Evolutionary conservation across 2,329 filamentous ascomycete genomes (phyloP), one percentile per base, ranked within the genome.

Genomic region (Pyrenophora tritici-repentis): DNA sequence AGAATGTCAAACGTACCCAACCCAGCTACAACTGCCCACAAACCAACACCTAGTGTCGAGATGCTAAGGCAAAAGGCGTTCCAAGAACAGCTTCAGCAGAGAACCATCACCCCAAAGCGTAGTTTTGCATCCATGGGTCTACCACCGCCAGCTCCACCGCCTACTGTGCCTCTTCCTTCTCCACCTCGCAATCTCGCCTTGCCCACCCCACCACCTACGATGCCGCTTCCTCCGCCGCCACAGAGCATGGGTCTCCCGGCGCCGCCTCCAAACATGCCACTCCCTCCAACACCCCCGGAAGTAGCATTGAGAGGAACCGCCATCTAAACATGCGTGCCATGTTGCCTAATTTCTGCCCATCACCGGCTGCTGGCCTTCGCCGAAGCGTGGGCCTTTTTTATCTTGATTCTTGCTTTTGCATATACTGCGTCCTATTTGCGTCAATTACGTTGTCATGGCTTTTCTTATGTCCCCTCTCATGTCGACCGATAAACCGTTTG

Each of bases 81-180:
- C 7, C 42, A 51, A 13, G 56, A 55, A 13, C 52, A 51, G 17
- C 26, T 17, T 16, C 56, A 55, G 9, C 45, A 55, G 9, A 66
- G 63, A 33, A 49, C 43, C 6, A 55, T 65, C 36, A 63, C 46
- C 61, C 50, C 65, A 58, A 53, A 72, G 51, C 62, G 61, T 8
- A 73, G 67, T 14, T 73, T 78, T 55, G 70, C 76, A 2, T 62
- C 71, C 1, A 70, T 76, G 12, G 68, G 70, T 1, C 59, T 79
- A 2, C 76, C 76, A 2, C 78, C 78, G 6, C 77, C 77, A 3
- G 75, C 74, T 4, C 77, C 77, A 3, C 77, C 78, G 17, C 78
- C 78, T 47, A 70, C 65, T 10, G 73, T 75, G 59, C 76, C 77
- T n/a, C 58, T 79, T 17, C 77, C 77, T n/a, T 54, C 66, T 9